Base-by-base conservation (phyloP, 2,329 filamentous ascomycete species). In the Colletotrichum viniferum region DNA sequence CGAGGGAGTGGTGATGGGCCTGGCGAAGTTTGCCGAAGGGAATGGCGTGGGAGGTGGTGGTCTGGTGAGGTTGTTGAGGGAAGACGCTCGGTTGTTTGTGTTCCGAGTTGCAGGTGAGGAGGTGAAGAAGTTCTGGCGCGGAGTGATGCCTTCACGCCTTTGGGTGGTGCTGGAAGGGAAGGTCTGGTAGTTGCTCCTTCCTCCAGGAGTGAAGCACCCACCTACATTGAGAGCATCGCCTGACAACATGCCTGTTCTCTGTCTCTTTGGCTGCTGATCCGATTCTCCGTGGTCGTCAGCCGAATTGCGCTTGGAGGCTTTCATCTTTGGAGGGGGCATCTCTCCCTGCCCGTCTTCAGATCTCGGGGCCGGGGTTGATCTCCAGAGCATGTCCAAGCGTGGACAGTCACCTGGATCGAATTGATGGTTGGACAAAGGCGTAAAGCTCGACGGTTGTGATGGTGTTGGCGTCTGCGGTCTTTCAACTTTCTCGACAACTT, bases 321-420 rank as follows among this genome's bases (percentile, higher is more conserved):
- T 18, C 16, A 4, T 43, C 16, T 18, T 3, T 43, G 36, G 36
- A 43, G 38, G 38, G 2, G 18, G 38, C 18, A 43, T 43, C n/a
- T 3, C 1, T 43, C 2, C 38, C 18, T n/a, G 0, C 16, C 0
- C 18, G 18, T 2, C 38, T 1, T 43, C 38, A 43, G 38, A 10
- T 0, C 38, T 0, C 38, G 38, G 38, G 10, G 1, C 38, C 18
- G 38, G 38, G 18, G 38, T 43, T 43, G 38, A 18, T 1, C 0
- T 43, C 8, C 38, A n/a, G 1, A 43, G 38, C 38, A 43, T 43
- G 0, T 43, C 38, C 18, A 43, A 2, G 38, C 38, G 38, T 43
- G 38, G 38, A 2, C 0, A n/a, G 0, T 43, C 16, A 0, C 0
- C 18, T 8, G 18, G 38, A 0, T 43, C 18, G 0, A 43, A 0